phyloP scores from a whole-genome alignment of 202 grass and related monocot species.

The Schoenoplectus triqueter region DNA sequence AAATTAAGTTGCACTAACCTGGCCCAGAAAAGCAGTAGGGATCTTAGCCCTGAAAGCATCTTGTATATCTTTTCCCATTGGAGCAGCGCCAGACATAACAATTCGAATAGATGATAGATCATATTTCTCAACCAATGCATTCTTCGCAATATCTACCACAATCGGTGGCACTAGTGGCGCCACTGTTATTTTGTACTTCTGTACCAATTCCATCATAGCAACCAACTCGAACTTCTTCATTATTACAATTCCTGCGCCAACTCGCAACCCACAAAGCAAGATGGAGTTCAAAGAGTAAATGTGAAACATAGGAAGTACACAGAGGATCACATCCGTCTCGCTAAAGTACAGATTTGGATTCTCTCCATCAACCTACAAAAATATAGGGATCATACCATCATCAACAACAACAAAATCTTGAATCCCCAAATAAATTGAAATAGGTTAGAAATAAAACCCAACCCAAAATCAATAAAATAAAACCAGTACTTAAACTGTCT shows the following conservation, averaged over 20 bases:
- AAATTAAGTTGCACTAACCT: constrained; percentile 44
- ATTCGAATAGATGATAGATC: constrained; percentile 69
- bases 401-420: no score
- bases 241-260: constrained; percentile 58
- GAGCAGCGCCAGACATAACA: constrained; percentile 79
- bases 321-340: constrained; percentile 65
- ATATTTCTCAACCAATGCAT: constrained; percentile 38
- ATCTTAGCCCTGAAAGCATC: constrained; percentile 72
- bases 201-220: constrained; percentile 62
- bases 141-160: constrained; percentile 68
- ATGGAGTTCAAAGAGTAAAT: constrained; percentile 78
- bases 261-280: constrained; percentile 66
- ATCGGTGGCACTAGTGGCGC: constrained; percentile 74
- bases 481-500: no score
- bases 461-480: no score
- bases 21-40: constrained; percentile 65
- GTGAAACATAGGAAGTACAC: constrained; percentile 77
- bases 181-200: constrained; percentile 52
- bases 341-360: constrained; percentile 66
- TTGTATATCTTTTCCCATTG: constrained; percentile 83
- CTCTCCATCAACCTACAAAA: constrained; percentile 58
- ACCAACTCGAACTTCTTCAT: constrained; percentile 70
- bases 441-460: no score
- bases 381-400: not conserved
- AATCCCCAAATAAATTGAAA: no score